Conservation (phyloP, 2,329 filamentous ascomycete species). For the Paraphoma sp. region DNA sequence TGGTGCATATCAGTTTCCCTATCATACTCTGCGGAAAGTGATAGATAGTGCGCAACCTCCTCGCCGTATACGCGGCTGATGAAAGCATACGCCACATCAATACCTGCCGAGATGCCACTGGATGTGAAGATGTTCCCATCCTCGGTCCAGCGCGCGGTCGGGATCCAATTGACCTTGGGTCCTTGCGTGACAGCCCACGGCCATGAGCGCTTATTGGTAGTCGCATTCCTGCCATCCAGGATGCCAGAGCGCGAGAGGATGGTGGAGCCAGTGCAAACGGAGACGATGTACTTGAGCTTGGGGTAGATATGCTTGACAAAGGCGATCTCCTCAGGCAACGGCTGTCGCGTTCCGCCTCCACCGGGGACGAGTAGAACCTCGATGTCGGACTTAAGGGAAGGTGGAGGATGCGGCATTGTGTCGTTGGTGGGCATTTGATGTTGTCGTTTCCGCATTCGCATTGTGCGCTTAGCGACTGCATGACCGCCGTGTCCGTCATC, state of each 20-base stretch:
- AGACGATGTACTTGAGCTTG: constrained; percentile 61
- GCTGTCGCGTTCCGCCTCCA: constrained; percentile 57
- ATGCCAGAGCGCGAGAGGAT: constrained; percentile 66
- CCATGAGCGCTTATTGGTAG: constrained; percentile 70
- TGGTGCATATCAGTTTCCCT: background rate
- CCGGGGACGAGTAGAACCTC: constrained; percentile 72
- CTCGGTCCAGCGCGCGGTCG: constrained; percentile 63
- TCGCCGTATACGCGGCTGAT: constrained; percentile 61
- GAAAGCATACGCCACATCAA: constrained; percentile 66
- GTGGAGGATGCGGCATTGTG: background rate
- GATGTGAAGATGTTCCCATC: constrained; percentile 72
- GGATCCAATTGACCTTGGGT: constrained; percentile 62
- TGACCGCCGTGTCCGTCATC: constrained; percentile 13
- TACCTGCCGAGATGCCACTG: constrained; percentile 68
- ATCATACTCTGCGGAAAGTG: constrained; percentile 61
- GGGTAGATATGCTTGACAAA: constrained; percentile 60
- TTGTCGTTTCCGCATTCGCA: constrained; percentile 3
- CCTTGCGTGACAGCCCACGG: constrained; percentile 53
- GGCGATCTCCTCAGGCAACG: constrained; percentile 48
- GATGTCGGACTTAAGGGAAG: constrained; percentile 42
- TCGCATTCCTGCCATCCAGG: constrained; percentile 65
- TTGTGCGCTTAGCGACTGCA: constrained; percentile 12
- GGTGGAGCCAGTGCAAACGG: constrained; percentile 70
- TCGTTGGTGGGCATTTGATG: constrained; percentile 4
- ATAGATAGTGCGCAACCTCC: constrained; percentile 56